Conservation (phyloP, 1,284 basidiomycete species). For the Ceratobasidium sp. region DNA sequence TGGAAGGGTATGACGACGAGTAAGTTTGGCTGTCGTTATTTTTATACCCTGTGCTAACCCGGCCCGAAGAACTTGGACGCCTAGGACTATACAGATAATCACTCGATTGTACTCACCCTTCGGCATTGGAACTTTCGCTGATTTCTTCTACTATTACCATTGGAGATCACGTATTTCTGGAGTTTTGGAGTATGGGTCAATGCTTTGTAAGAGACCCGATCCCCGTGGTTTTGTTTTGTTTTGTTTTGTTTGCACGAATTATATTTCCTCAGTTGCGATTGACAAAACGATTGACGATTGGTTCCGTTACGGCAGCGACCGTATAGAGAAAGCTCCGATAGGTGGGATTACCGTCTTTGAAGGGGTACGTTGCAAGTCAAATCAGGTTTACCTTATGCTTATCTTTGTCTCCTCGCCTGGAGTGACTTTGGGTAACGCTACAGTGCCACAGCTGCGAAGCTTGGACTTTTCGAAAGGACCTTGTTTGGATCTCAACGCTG, state of each 20-base stretch:
- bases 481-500: not conserved
- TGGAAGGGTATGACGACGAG: no score
- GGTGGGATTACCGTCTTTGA: not conserved
- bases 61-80: no score
- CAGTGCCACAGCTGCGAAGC: not conserved
- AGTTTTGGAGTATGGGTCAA: no score
- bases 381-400: not conserved
- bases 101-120: conserved; percentile 13
- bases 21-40: no score
- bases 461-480: not conserved
- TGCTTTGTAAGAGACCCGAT: not conserved
- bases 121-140: conserved; percentile 2
- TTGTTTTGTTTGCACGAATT: no score
- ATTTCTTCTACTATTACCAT: not conserved
- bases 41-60: no score
- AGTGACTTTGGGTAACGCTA: not conserved
- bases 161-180: not conserved
- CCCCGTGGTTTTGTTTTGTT: no score
- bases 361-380: not conserved
- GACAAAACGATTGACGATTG: not conserved
- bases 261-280: not conserved
- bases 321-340: not conserved
- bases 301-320: not conserved
- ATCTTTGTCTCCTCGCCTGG: not conserved
- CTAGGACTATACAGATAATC: no score